Evolutionary conservation across 2,329 filamentous ascomycete genomes (phyloP).

Genomic region (Sporothrix curviconia): DNA sequence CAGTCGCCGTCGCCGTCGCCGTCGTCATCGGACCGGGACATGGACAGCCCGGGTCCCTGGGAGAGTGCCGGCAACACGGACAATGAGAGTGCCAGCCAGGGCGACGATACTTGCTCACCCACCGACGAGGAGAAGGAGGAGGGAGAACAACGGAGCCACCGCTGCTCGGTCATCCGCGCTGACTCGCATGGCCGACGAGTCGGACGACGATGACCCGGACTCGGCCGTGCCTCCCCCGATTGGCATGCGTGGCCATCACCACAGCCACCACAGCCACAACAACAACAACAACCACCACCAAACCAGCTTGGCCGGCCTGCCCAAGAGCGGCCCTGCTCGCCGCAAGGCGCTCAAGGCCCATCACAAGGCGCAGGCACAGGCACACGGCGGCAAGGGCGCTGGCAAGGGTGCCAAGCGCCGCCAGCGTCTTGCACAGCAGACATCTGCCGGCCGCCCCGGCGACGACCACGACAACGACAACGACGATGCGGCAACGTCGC

Average conservation of each 20-base stretch:
- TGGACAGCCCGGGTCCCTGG: constrained; percentile 41
- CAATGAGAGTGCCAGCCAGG: constrained; percentile 35
- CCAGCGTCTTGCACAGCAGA: background rate
- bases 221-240: constrained; percentile 14
- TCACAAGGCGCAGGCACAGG: too few relatives aligned
- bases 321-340: constrained; percentile 25
- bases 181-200: constrained; percentile 33
- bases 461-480: background rate
- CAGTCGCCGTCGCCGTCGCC: too few relatives aligned
- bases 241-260: constrained; percentile 14
- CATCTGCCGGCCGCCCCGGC: background rate
- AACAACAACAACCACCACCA: too few relatives aligned
- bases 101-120: constrained; percentile 35
- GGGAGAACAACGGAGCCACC: too few relatives aligned
- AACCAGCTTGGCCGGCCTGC: constrained; percentile 10
- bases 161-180: background rate
- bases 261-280: too few relatives aligned
- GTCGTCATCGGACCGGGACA: constrained; percentile 39
- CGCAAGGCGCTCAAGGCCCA: constrained; percentile 38
- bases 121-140: background rate
- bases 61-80: constrained; percentile 43
- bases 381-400: constrained; percentile 42
- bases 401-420: constrained; percentile 36
- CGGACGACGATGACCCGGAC: constrained; percentile 18
- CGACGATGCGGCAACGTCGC: background rate